Conservation (phyloP, 225 moss, liverwort and hornwort species). For the Bryum argenteum region DNA sequence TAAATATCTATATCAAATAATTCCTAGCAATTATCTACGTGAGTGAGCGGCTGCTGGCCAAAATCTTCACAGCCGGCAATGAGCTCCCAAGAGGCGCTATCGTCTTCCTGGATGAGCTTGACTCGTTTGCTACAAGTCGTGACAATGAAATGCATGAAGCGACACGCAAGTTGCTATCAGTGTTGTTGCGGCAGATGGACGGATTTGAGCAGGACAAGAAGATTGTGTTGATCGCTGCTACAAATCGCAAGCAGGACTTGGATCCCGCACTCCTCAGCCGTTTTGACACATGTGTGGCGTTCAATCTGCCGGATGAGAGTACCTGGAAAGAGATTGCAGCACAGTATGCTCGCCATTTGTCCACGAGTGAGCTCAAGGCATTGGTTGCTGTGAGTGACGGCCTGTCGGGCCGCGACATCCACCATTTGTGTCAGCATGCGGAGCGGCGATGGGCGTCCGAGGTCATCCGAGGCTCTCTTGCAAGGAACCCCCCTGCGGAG, state of each 20-base stretch:
- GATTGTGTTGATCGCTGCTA: constrained; percentile 81
- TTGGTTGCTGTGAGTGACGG: constrained; percentile 75
- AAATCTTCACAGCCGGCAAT: constrained; percentile 78
- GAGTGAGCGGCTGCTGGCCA: constrained; percentile 77
- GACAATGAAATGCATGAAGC: constrained; percentile 91
- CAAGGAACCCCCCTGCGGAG: constrained; percentile 50
- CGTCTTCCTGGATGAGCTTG: constrained; percentile 84
- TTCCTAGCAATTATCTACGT: too few species aligned
- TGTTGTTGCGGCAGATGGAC: constrained; percentile 82
- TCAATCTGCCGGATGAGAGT: constrained; percentile 69
- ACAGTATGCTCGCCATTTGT: constrained; percentile 78
- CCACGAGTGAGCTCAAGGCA: constrained; percentile 58
- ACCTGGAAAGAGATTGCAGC: constrained; percentile 81
- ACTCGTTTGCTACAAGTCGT: constrained; percentile 75
- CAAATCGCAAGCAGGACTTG: constrained; percentile 83
- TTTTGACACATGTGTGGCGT: constrained; percentile 74
- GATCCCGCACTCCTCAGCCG: constrained; percentile 85
- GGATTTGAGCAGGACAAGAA: constrained; percentile 79
- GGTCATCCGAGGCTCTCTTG: constrained; percentile 59
- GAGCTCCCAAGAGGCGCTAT: constrained; percentile 83
- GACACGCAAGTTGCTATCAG: constrained; percentile 74
- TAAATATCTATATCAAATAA: too few species aligned
- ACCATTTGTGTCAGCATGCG: constrained; percentile 81
- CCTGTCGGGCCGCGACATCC: constrained; percentile 88
- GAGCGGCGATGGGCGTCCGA: constrained; percentile 90